Evolutionary conservation across 495 filamentous ascomycete genomes (phyloP).

Genomic region (Hyaloscypha hepaticicola): DNA sequence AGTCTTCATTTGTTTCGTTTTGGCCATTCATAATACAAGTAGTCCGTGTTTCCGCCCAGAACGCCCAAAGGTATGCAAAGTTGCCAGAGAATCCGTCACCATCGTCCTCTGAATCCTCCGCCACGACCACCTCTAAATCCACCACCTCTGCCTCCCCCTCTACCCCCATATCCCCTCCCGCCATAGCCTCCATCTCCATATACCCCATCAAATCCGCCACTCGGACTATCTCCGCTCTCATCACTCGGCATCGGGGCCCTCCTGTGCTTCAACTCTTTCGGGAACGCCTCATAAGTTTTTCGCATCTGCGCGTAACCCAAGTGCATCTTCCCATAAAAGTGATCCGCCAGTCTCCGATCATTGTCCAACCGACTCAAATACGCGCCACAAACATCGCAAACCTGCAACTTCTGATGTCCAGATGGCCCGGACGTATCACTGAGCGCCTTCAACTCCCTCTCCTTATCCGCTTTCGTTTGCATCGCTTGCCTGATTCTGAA

Average conservation of each 20-base stretch:
- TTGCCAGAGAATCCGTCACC: conserved; percentile 34
- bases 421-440: conserved; percentile 87
- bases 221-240: conserved; percentile 46
- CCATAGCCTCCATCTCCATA: conserved; percentile 45
- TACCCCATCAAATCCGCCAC: conserved; percentile 45
- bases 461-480: conserved; percentile 77
- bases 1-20: neutral
- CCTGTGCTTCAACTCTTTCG: conserved; percentile 78
- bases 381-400: conserved; percentile 96
- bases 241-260: conserved; percentile 53
- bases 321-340: conserved; percentile 99
- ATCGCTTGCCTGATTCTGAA: conserved; percentile 79
- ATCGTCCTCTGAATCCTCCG: conserved; percentile 45
- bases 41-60: neutral
- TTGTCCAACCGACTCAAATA: conserved; percentile 92
- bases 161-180: conserved; percentile 47
- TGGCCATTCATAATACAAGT: neutral
- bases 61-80: conserved; percentile 11
- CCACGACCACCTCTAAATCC: conserved; percentile 42
- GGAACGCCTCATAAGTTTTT: conserved; percentile 81
- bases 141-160: conserved; percentile 49
- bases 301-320: conserved; percentile 97
- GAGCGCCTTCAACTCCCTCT: conserved; percentile 88
- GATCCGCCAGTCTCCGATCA: conserved; percentile 88
- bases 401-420: conserved; percentile 96